Percentiles rank a stretch among this genome's conserved stretches.
Conservation (phyloP, 176 grass and related monocot genomes). For the Dendrocalamus sinicus region DNA sequence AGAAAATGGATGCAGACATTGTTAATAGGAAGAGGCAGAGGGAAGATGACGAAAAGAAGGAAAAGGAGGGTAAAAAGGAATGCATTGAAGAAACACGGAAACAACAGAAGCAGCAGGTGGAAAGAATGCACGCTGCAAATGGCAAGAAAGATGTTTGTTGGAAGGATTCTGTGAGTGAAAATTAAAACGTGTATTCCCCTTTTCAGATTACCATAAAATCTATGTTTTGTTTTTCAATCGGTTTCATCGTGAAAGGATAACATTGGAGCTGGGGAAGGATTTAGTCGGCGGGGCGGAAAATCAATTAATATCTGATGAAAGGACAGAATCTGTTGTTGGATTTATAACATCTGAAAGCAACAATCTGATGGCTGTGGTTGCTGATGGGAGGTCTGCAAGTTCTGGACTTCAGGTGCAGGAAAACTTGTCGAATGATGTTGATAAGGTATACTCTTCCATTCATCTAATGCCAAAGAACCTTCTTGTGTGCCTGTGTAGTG, state of each 20-base stretch:
- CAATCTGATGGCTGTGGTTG: neutral
- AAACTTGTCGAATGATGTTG: neutral
- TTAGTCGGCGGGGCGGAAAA: constrained; percentile 18
- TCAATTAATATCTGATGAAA: constrained; percentile 31
- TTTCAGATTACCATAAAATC: constrained; percentile 13
- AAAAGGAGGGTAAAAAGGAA: constrained; percentile 58
- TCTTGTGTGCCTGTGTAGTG: neutral
- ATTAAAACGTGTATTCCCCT: constrained; percentile 2
- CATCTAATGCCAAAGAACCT: neutral
- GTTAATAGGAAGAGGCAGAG: constrained; percentile 69
- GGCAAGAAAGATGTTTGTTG: constrained; percentile 33
- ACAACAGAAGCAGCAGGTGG: constrained; percentile 42
- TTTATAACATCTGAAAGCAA: constrained; percentile 29
- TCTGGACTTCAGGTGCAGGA: constrained; percentile 20
- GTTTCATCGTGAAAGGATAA: constrained; percentile 35
- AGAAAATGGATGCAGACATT: constrained; percentile 57
- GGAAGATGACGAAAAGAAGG: constrained; percentile 62
- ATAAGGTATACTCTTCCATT: constrained; percentile 36
- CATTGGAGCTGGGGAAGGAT: constrained; percentile 37
- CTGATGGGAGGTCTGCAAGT: constrained; percentile 19
- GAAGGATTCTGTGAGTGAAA: constrained; percentile 53
- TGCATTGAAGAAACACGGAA: constrained; percentile 45
- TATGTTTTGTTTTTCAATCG: constrained; percentile 13
- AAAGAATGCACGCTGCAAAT: constrained; percentile 37
- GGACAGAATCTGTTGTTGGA: constrained; percentile 12